Evolutionary conservation across 768 basidiomycete species (phyloP).

Genomic region (Galerina marginata): DNA sequence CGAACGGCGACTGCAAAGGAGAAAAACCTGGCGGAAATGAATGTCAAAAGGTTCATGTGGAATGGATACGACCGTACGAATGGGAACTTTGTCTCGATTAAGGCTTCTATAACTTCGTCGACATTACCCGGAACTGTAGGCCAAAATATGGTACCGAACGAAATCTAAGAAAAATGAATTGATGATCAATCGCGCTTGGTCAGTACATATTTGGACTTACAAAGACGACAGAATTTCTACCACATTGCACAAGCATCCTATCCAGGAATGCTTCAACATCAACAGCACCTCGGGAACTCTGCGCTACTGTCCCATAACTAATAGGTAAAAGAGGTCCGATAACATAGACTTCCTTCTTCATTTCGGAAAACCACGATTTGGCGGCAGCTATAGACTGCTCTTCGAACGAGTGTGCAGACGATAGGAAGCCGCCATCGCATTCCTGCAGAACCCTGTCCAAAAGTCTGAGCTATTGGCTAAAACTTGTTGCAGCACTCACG

Average conservation of each 20-base stretch:
- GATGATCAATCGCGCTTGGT: no score
- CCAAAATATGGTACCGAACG: constrained; percentile 22
- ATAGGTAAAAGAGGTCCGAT: constrained; percentile 17
- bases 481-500: background rate
- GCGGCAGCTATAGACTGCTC: constrained; percentile 3
- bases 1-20: constrained; percentile 7
- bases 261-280: constrained; percentile 16
- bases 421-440: constrained; percentile 11
- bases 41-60: background rate
- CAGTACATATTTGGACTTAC: background rate
- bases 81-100: constrained; percentile 19
- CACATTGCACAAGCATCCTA: constrained; percentile 8
- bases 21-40: constrained; percentile 2
- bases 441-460: constrained; percentile 3
- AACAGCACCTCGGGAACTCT: constrained; percentile 1
- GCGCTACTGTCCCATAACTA: background rate
- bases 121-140: constrained; percentile 14
- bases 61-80: constrained; percentile 5
- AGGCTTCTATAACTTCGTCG: constrained; percentile 15
- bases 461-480: background rate
- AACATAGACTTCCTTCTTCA: constrained; percentile 4
- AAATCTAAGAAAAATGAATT: constrained; percentile 9
- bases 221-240: constrained; percentile 16
- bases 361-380: constrained; percentile 1
- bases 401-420: constrained; percentile 12